A percentile compares a stretch with the other conserved stretches of the same genome.
Conservation (phyloP, 805 yeast species). For the Saccharomyces jurei region DNA sequence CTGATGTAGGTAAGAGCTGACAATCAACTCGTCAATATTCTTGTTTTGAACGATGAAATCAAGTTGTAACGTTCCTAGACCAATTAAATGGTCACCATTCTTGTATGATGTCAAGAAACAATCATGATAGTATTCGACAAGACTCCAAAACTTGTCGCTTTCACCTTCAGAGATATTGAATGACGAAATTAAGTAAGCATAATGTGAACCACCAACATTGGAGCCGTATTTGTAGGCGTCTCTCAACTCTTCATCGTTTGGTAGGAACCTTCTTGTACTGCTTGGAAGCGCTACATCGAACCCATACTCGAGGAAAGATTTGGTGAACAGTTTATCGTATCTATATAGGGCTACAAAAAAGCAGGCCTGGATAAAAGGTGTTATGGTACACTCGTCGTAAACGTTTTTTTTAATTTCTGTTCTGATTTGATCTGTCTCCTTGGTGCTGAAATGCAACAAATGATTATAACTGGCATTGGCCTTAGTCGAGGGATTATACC, state of each 20-base stretch:
- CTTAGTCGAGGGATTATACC: neutral
- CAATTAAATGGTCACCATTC: conserved; percentile 12
- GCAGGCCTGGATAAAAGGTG: conserved; percentile 23
- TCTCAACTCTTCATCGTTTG: conserved; percentile 9
- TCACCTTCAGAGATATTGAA: conserved; percentile 10
- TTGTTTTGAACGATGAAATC: conserved; percentile 10
- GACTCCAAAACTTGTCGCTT: conserved; percentile 13
- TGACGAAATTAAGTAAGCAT: conserved; percentile 17
- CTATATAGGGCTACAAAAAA: conserved; percentile 15
- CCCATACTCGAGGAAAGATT: conserved; percentile 13
- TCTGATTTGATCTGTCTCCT: conserved; percentile 9
- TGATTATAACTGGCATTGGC: conserved; percentile 6
- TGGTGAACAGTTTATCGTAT: conserved; percentile 12
- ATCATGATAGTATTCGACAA: conserved; percentile 15
- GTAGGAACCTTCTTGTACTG: conserved; percentile 13
- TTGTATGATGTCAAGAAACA: conserved; percentile 7
- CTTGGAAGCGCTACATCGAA: conserved; percentile 20
- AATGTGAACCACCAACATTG: conserved; percentile 23
- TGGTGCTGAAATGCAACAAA: conserved; percentile 8
- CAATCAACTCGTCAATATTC: conserved; percentile 16
- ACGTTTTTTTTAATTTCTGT: conserved; percentile 5
- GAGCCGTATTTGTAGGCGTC: conserved; percentile 18
- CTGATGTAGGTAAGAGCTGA: conserved; percentile 10
- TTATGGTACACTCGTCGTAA: conserved; percentile 14
- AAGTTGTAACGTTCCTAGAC: conserved; percentile 19